phyloP scores from a whole-genome alignment of 176 grass and related monocot species.

The Eleusine coracana region DNA sequence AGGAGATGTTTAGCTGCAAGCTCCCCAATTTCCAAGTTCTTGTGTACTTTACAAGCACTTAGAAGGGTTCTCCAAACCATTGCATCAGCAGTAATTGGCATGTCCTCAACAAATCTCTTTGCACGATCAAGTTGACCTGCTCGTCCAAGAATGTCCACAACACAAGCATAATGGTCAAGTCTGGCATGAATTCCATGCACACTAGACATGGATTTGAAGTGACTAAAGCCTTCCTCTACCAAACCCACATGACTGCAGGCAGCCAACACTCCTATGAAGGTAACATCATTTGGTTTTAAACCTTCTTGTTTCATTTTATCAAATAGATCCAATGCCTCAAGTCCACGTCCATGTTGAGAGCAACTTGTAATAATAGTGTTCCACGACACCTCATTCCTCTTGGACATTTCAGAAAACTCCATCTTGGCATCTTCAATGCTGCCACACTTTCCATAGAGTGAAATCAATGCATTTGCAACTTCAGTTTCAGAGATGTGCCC shows the following conservation, averaged over 20 bases:
- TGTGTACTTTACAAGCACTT: constrained; percentile 62
- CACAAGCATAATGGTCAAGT: constrained; percentile 74
- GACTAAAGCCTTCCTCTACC: constrained; percentile 62
- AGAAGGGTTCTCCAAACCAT: constrained; percentile 81
- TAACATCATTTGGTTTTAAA: constrained; percentile 67
- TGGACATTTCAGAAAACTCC: constrained; percentile 54
- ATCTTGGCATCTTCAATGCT: constrained; percentile 70
- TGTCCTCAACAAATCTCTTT: constrained; percentile 68
- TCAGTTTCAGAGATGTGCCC: constrained; percentile 62
- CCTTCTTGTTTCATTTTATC: constrained; percentile 63
- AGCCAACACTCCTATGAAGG: constrained; percentile 76
- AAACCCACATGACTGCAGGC: constrained; percentile 81
- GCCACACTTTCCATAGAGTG: constrained; percentile 76
- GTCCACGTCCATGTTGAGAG: constrained; percentile 68
- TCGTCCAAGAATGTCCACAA: constrained; percentile 81
- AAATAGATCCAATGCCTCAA: constrained; percentile 68
- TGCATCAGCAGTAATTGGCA: constrained; percentile 62
- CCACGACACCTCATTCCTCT: constrained; percentile 56
- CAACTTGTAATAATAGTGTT: constrained; percentile 64
- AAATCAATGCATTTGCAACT: constrained; percentile 73
- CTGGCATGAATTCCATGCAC: constrained; percentile 48
- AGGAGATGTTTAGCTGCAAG: constrained; percentile 67
- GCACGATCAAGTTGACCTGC: constrained; percentile 65
- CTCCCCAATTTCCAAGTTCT: constrained; percentile 68
- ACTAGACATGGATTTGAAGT: constrained; percentile 65